These are phyloP conservation scores for Paecilomyces variotii DNA, from an alignment of 2,329 filamentous ascomycete species.

Conservation along the genomic window DNA sequence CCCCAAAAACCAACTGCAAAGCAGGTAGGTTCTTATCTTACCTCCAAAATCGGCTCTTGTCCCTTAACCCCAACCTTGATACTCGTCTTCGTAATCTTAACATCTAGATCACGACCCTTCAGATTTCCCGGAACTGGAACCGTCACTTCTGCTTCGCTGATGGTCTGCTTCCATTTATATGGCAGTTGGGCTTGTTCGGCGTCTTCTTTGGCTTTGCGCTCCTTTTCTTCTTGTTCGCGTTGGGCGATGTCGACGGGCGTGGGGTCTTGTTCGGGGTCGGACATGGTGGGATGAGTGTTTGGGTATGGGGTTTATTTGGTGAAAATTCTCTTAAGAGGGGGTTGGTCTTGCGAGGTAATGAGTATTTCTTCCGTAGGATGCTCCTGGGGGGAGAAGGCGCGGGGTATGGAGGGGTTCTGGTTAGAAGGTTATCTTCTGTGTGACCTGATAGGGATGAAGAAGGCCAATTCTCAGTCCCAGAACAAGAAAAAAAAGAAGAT, in stretches of 20 bases:
- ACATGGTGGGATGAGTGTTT: conserved; percentile 1
- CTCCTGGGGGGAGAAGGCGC: not conserved
- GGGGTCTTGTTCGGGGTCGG: conserved; percentile 22
- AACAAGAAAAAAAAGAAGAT: not conserved
- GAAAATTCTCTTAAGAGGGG: not conserved
- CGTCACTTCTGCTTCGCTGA: conserved; percentile 75
- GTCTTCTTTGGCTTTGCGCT: conserved; percentile 61
- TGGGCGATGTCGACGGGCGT: conserved; percentile 33
- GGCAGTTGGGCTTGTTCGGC: conserved; percentile 85
- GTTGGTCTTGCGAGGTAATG: not conserved
- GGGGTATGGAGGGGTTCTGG: not conserved
- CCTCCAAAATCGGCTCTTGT: conserved; percentile 73
- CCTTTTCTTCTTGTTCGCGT: conserved; percentile 48
- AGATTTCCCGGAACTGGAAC: conserved; percentile 72
- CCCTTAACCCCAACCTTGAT: conserved; percentile 81
- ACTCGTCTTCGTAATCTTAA: conserved; percentile 71
- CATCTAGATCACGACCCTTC: conserved; percentile 73
- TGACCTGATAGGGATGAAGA: not conserved
- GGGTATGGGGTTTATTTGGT: not conserved
- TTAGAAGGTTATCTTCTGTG: not conserved
- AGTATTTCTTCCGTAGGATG: not conserved
- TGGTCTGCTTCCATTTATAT: conserved; percentile 96
- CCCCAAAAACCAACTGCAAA: too few relatives aligned
- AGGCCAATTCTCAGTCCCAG: not conserved
- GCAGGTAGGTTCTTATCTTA: too few relatives aligned